phyloP scores from a whole-genome alignment of 1,284 basidiomycete species.

The Cerrena zonata region DNA sequence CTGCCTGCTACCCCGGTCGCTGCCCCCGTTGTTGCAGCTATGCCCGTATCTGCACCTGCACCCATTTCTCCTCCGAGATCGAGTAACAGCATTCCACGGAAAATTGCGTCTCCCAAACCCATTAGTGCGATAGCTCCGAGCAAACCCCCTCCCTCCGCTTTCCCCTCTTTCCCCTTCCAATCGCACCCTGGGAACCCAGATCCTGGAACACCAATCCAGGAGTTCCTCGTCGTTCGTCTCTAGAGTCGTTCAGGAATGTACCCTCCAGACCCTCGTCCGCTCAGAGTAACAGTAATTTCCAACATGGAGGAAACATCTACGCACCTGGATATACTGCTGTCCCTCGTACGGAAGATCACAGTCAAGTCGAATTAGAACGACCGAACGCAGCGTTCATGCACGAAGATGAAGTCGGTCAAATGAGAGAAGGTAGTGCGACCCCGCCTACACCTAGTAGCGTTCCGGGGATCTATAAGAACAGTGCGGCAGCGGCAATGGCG shows the following conservation, averaged over 20 bases:
- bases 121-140: neutral
- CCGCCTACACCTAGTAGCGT: slow-evolving; percentile 26
- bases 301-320: slow-evolving; percentile 7
- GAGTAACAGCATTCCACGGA: neutral
- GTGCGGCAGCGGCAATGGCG: slow-evolving; percentile 37
- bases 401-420: slow-evolving; percentile 9
- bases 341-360: slow-evolving; percentile 8
- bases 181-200: slow-evolving; percentile 59
- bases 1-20: too few relatives aligned
- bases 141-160: slow-evolving; percentile 33
- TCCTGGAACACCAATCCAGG: slow-evolving; percentile 40
- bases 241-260: slow-evolving; percentile 27
- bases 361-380: slow-evolving; percentile 26
- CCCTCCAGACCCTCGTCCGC: neutral
- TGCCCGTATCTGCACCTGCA: neutral
- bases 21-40: too few relatives aligned
- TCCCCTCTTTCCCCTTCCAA: slow-evolving; percentile 52
- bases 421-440: slow-evolving; percentile 20
- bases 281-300: neutral
- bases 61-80: neutral
- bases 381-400: slow-evolving; percentile 54
- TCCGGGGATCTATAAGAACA: slow-evolving; percentile 38
- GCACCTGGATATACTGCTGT: slow-evolving; percentile 13
- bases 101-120: neutral
- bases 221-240: slow-evolving; percentile 27